Evolutionary conservation across 2,329 filamentous ascomycete genomes (phyloP), one percentile per base, ranked within the genome.

Genomic region (Fusarium coicis): DNA sequence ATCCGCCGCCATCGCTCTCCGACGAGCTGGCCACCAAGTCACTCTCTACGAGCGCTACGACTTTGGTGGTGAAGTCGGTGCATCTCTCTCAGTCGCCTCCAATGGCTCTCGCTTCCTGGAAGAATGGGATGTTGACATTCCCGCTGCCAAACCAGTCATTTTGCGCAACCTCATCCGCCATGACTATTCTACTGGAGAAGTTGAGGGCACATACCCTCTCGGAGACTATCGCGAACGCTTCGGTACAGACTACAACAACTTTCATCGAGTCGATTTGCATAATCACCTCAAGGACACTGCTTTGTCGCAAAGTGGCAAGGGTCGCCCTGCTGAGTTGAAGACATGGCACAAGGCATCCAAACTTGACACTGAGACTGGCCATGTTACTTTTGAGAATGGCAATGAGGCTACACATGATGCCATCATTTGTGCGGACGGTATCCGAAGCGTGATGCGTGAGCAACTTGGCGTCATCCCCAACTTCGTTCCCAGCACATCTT

Each of bases 61-160:
- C 79, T 92, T 88, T 68, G 89, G 85, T 3, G 88, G 89, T 16
- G 90, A 92, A 78, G 89, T 90, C 2, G 90, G 90, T 14, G 88
- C 88, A 2, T 90, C 89, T 5, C 84, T 91, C 5, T 88, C 86
- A 4, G 91, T 89, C 67, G 90, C 90, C 6, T 89, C 90, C 5
- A 92, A 92, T 56, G 90, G 89, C 3, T 89, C 89, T 4, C 84
- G 87, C 39, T 92, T 89, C 89, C 80, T 92, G 8, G 85, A 90
- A 63, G 87, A 90, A 76, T 92, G 90, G 90, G 84, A 80, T 90
- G 47, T 68, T 9, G 57, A 68, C 26, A 68, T 68, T 16, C 55
- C 64, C 10, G 47, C 65, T 16, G 66, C 63, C 26, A 61, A 68
- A 6, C 66, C 66, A 12, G 63, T 68, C 6, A 54, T 68, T 0